A percentile compares a stretch with the other conserved stretches of the same genome.
Conservation (phyloP, 106 monocot genomes). For the Phalaenopsis equestris region DNA sequence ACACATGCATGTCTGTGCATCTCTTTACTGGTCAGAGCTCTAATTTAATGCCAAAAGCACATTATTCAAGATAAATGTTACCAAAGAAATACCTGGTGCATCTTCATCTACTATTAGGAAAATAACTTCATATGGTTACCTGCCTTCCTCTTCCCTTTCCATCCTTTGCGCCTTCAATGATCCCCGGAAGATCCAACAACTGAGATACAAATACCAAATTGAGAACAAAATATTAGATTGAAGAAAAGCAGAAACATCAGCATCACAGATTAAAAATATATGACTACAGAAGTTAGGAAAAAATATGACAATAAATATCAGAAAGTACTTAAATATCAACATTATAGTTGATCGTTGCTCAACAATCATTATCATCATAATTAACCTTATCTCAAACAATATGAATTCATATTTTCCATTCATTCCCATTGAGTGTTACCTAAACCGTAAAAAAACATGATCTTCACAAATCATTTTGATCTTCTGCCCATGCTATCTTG, state of each 20-base stretch:
- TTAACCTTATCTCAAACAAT: no score
- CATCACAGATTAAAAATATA: background rate
- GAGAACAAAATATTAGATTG: constrained; percentile 3
- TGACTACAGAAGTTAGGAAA: background rate
- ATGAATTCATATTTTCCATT: no score
- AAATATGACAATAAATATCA: background rate
- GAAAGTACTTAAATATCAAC: background rate
- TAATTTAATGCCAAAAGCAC: background rate
- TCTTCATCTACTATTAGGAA: background rate
- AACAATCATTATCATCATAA: no score
- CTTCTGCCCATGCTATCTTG: no score
- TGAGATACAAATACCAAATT: constrained; percentile 21
- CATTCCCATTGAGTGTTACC: no score
- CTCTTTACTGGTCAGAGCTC: background rate
- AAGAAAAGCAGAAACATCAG: background rate
- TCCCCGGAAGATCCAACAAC: constrained; percentile 97
- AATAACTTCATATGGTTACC: constrained; percentile 32
- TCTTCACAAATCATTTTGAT: no score
- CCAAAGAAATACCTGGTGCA: background rate
- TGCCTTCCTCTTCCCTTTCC: constrained; percentile 99
- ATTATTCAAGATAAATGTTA: background rate
- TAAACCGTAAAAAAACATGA: no score
- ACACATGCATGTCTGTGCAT: background rate
- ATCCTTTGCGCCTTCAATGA: constrained; percentile 99
- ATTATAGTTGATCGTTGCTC: no score